phyloP scores from a whole-genome alignment of 2,329 filamentous ascomycete genomes.

The Sporothrix inflata region DNA sequence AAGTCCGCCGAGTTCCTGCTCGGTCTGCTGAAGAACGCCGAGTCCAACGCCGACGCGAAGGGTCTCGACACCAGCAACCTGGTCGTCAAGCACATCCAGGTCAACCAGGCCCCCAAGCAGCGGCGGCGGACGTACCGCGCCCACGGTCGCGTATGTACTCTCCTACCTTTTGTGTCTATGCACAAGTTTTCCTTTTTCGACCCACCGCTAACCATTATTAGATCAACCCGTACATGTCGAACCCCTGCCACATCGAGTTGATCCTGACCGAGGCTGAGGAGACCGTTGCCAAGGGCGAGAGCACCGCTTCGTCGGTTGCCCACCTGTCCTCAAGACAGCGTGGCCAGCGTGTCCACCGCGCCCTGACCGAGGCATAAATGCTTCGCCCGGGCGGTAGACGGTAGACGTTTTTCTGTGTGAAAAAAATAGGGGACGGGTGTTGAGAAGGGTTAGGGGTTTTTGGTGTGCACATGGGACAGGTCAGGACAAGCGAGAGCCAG shows the following conservation, averaged over 20 bases:
- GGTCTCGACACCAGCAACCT: conserved; percentile 96
- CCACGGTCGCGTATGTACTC: conserved; percentile 91
- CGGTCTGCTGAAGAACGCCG: conserved; percentile 95
- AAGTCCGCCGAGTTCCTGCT: conserved; percentile 99
- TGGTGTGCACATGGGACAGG: conserved; percentile 27
- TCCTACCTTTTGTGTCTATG: not conserved
- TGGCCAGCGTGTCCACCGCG: conserved; percentile 67
- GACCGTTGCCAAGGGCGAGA: conserved; percentile 86
- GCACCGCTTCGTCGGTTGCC: conserved; percentile 65
- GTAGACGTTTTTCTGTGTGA: not conserved
- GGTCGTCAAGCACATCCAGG: conserved; percentile 99
- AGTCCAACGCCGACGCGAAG: conserved; percentile 96
- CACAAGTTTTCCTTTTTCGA: not conserved
- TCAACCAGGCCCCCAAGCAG: conserved; percentile 99
- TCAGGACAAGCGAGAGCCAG: conserved; percentile 24
- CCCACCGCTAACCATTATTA: conserved; percentile 45
- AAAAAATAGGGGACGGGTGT: conserved; percentile 1
- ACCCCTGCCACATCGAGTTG: conserved; percentile 99
- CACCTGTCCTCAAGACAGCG: conserved; percentile 92
- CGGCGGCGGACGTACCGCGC: conserved; percentile 99
- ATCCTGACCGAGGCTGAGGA: conserved; percentile 98
- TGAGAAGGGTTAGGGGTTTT: conserved; percentile 21
- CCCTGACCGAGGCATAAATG: conserved; percentile 65
- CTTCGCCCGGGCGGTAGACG: not conserved
- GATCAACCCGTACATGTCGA: conserved; percentile 99